Base-by-base conservation (phyloP, 257 asterid species). In the Solanum pennellii region DNA sequence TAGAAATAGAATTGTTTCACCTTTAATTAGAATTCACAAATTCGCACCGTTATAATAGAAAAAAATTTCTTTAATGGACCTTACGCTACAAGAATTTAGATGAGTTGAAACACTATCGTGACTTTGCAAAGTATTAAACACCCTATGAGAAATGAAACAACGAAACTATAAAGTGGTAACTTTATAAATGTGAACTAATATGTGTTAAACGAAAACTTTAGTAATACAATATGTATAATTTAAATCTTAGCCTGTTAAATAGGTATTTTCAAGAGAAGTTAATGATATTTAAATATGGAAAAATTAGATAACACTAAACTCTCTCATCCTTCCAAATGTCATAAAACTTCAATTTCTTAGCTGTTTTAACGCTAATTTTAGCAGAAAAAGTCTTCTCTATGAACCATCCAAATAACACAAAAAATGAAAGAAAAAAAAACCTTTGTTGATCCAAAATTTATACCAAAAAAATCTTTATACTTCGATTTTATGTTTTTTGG, bases 321-420 rank as follows among this genome's bases (percentile, higher is more conserved):
- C 84, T 49, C 66, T 47, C 42, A 47, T 80, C 84, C 84, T 66
- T 80, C 84, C 84, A 80, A 80, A 16, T 80, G 84, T 80, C 84
- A 80, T 47, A 27, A 80, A 80, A 5, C 42, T 62, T 80, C 29
- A 80, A 47, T 45, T 45, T 27, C 6, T 15, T 45, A 47, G 84
- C 84, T 80, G 68, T 80, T 80, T 80, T 80, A 80, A 29, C 84
- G 84, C 10, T 45, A 16, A 45, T 45, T 79, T 11, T 45, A 45
- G 66, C 66, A 27, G 84, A 79, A 79, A 6, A 80, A 9, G 68
- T 80, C 84, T 10, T 80, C 1, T 10, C 11, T 80, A 5, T 80
- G 68, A 27, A 79, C 41, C 62, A 79, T 45, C 84, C 66, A 45
- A 80, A 47, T 47, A 79, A 27, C 27, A 79, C 62, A 77, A 44